These are phyloP conservation scores for Paecilomyces formosus DNA, from an alignment of 2,329 filamentous ascomycete genomes.

Conservation along the genomic window DNA sequence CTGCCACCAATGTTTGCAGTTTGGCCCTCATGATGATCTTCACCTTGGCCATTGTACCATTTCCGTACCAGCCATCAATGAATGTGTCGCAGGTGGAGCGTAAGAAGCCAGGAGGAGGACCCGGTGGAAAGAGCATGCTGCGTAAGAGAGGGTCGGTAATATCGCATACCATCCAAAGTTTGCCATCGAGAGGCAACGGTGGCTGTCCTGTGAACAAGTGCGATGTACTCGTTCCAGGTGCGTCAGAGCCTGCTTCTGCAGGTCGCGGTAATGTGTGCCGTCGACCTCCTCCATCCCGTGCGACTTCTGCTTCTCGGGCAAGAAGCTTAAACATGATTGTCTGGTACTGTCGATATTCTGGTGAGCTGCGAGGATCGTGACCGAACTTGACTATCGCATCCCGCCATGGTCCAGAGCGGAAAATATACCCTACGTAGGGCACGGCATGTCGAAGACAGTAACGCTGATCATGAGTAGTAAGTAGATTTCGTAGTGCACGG, in stretches of 20 bases:
- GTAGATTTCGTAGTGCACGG: constrained; percentile 67
- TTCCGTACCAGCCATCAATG: constrained; percentile 76
- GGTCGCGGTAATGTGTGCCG: constrained; percentile 19
- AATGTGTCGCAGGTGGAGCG: constrained; percentile 51
- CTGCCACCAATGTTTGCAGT: constrained; percentile 57
- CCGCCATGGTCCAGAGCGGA: constrained; percentile 85
- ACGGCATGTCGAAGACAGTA: constrained; percentile 63
- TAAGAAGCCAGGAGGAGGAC: constrained; percentile 44
- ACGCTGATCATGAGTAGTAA: constrained; percentile 46
- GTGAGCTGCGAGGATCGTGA: constrained; percentile 72
- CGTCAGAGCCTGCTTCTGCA: constrained; percentile 5
- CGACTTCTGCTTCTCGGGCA: constrained; percentile 25
- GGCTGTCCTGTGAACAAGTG: constrained; percentile 78
- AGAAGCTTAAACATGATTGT: constrained; percentile 76
- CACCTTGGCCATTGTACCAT: constrained; percentile 73
- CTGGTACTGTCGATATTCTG: constrained; percentile 75
- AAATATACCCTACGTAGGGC: constrained; percentile 83
- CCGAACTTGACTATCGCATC: constrained; percentile 82
- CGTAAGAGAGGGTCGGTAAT: constrained; percentile 71
- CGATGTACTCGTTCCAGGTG: constrained; percentile 5
- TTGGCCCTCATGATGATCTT: constrained; percentile 86
- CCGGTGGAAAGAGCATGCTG: constrained; percentile 56
- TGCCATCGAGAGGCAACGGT: constrained; percentile 66
- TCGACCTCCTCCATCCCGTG: constrained; percentile 22
- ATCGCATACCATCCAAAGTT: constrained; percentile 92